These are phyloP conservation scores for Vigna hirtella DNA, from an alignment of 306 rosid species.

Conservation along the genomic window DNA sequence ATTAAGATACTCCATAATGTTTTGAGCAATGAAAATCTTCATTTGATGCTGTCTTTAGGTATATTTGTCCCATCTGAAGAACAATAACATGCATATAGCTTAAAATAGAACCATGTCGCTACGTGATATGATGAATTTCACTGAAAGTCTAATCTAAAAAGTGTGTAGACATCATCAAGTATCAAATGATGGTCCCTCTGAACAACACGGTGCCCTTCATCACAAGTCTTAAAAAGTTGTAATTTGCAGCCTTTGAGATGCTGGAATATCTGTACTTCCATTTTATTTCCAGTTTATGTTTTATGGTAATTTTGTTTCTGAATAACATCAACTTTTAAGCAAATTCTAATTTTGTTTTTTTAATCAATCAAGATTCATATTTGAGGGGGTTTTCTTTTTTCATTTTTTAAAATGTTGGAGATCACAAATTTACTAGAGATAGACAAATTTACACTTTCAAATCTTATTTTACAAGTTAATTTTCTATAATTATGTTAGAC, in stretches of 20 bases:
- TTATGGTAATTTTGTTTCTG: background rate
- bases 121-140: background rate
- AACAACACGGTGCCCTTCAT: constrained; percentile 2
- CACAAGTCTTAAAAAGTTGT: background rate
- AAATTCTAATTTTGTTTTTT: background rate
- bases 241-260: background rate
- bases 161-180: background rate
- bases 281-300: constrained; percentile 4
- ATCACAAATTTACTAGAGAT: no score
- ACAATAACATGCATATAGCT: background rate
- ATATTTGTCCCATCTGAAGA: background rate
- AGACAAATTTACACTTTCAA: no score
- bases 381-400: background rate
- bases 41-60: constrained; percentile 12
- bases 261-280: background rate
- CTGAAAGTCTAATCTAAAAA: background rate
- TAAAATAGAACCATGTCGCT: background rate
- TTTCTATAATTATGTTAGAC: no score
- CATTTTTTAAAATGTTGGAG: background rate
- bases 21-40: background rate
- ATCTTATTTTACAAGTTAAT: no score
- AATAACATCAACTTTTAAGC: background rate
- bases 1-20: background rate
- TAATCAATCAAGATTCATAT: background rate
- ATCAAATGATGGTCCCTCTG: background rate